Evolutionary conservation across 2,329 filamentous ascomycete species (phyloP), one percentile per base, ranked within the genome.

Genomic region (Dryadomyces quercus-mongolicae): DNA sequence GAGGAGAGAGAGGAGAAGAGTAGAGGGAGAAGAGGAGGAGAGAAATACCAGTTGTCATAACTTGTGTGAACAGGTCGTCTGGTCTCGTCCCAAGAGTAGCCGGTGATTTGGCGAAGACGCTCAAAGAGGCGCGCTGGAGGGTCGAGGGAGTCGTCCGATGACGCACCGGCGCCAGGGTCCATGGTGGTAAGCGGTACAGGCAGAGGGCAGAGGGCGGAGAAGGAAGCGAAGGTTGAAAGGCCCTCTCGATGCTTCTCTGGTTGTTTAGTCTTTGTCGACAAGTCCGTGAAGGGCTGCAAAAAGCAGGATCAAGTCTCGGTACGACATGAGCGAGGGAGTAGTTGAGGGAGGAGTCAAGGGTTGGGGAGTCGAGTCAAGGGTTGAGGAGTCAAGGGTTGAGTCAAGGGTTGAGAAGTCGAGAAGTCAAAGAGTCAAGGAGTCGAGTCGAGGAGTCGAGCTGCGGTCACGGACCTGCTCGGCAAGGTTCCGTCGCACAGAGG

Each of bases 31-130:
- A 18, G 20, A 5, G 15, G n/a, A 38, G 8, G 16, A 5, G 25
- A 54, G 46, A 49, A 31, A 63, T 72, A 82, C 89, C 91, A 97
- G 72, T 91, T 90, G 67, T 94, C 89, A 69, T 95, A 96, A 62
- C 84, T 88, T 51, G 79, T 78, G 64, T 84, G 81, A 54, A 77
- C 72, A 12, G 80, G 79, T 25, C 68, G 68, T 55, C 64, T 67
- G 15, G 78, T 75, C 60, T 87, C 84, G 67, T 90, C 85, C 86
- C 86, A 91, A 7, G 78, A 81, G 65, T 88, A 90, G 53, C 85
- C 86, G 48, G 83, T 76, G 59, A 91, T 76, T 65, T 88, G 84
- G 58, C 80, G 76, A 60, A 91, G 74, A 51, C 86, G 80, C 66
- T 90, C 85, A 62, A 84, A 85, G 53, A 91, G 77, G 62, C 83